phyloP scores from a whole-genome alignment of 176 grass and related monocot genomes.

The Rhipidocladum racemiflorum region DNA sequence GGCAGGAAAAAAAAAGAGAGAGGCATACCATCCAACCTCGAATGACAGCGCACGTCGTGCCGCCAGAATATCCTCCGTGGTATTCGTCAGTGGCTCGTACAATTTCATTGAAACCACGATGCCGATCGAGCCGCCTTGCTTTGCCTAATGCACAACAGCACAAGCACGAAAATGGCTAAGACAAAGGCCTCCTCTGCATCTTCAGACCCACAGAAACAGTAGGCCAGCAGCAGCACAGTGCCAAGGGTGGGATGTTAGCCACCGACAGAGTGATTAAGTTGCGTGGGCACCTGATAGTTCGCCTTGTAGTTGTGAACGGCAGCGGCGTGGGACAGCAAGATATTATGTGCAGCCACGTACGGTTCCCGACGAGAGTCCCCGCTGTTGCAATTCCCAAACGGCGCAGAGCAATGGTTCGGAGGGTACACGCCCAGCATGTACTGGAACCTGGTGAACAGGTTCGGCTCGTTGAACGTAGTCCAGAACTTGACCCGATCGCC shows the following conservation, averaged over 20 bases:
- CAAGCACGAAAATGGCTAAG: background rate
- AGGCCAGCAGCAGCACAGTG: background rate
- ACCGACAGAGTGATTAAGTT: background rate
- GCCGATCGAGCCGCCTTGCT: constrained; percentile 57
- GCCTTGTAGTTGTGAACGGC: constrained; percentile 49
- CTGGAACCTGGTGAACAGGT: constrained; percentile 30
- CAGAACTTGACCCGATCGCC: constrained; percentile 62
- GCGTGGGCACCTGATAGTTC: constrained; percentile 51
- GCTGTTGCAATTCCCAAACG: constrained; percentile 43
- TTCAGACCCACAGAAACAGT: background rate
- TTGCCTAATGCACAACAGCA: constrained; percentile 11
- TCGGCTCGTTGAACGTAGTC: constrained; percentile 82
- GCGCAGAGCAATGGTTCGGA: constrained; percentile 48
- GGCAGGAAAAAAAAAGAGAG: too few species aligned
- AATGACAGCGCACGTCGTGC: constrained; percentile 32
- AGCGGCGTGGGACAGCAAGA: constrained; percentile 58
- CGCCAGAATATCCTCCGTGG: constrained; percentile 45
- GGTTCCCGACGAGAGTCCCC: constrained; percentile 54
- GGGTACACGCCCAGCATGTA: constrained; percentile 38
- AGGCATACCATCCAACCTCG: constrained; percentile 29
- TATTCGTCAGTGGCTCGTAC: constrained; percentile 49
- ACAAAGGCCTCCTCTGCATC: background rate
- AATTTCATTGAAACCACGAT: constrained; percentile 39
- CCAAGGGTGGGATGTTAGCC: background rate
- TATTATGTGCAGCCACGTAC: constrained; percentile 51